A percentile compares a stretch with the other conserved stretches of the same genome.
Conservation (phyloP, 1,284 basidiomycete species). For the Sutorius eximius region DNA sequence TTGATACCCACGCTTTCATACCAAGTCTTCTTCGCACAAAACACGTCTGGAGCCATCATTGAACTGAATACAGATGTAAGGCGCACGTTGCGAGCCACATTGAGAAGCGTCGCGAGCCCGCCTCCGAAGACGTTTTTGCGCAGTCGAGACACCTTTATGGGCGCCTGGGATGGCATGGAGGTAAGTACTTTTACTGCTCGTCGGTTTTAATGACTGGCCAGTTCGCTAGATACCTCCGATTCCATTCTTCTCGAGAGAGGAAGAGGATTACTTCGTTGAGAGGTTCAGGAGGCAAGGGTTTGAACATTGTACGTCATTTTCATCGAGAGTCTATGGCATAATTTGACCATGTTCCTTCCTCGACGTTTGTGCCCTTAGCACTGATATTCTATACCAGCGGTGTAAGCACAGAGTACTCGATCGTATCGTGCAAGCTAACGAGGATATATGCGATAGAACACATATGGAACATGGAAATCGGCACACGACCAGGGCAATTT, state of each 20-base stretch:
- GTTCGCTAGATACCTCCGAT: constrained; percentile 52
- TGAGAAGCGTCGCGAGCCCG: constrained; percentile 51
- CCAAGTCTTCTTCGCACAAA: constrained; percentile 57
- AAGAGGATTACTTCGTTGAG: constrained; percentile 68
- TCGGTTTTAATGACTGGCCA: neutral
- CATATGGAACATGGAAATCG: constrained; percentile 49
- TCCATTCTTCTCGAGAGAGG: constrained; percentile 53
- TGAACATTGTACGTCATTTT: constrained; percentile 49
- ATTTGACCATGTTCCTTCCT: neutral
- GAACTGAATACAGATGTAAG: constrained; percentile 58
- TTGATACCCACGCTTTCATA: constrained; percentile 56
- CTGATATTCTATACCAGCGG: constrained; percentile 57
- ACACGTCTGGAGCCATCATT: constrained; percentile 45
- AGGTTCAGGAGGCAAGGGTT: constrained; percentile 60
- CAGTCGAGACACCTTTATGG: constrained; percentile 48
- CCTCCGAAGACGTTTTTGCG: constrained; percentile 56
- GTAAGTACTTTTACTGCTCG: neutral
- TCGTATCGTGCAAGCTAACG: neutral
- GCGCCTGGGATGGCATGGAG: constrained; percentile 40
- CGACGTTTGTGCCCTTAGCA: constrained; percentile 35
- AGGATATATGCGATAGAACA: constrained; percentile 43
- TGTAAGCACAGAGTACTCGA: constrained; percentile 30
- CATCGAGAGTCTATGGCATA: neutral
- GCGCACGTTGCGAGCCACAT: constrained; percentile 53
- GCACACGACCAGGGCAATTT: constrained; percentile 55